A percentile compares a stretch with the other conserved stretches of the same genome.
Evolutionary conservation across 2,329 filamentous ascomycete genomes (phyloP).

Genomic region (Colletotrichum lini): DNA sequence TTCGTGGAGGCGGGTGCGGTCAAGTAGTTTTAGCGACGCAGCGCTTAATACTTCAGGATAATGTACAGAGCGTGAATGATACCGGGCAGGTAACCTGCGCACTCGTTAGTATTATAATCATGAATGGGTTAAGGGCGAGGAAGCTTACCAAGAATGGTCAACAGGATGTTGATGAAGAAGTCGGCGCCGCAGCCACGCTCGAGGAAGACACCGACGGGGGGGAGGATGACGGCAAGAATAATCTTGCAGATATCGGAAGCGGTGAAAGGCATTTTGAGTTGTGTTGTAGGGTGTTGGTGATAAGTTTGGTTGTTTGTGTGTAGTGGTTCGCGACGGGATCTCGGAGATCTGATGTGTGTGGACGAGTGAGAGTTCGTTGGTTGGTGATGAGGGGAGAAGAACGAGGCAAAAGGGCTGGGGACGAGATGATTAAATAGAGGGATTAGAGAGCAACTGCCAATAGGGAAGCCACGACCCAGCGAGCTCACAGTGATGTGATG

Average conservation of each 20-base stretch:
- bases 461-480: constrained; percentile 5
- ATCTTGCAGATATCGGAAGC: constrained; percentile 73
- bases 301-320: constrained; percentile 17
- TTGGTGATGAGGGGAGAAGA: constrained; percentile 19
- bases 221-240: constrained; percentile 90
- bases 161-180: constrained; percentile 91
- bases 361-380: constrained; percentile 26
- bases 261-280: constrained; percentile 70
- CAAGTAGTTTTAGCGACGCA: background rate
- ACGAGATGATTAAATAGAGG: constrained; percentile 27
- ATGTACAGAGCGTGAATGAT: constrained; percentile 97
- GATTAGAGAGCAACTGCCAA: constrained; percentile 7
- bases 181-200: constrained; percentile 91
- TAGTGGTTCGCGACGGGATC: constrained; percentile 28
- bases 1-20: constrained; percentile 2
- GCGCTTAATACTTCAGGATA: constrained; percentile 84
- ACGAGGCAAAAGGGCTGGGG: constrained; percentile 28
- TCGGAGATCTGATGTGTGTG: constrained; percentile 12
- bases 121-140: background rate
- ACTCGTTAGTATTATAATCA: constrained; percentile 20
- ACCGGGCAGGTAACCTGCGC: constrained; percentile 76
- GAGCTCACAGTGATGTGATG: constrained; percentile 43
- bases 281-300: constrained; percentile 9
- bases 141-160: constrained; percentile 78
- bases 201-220: constrained; percentile 93